A percentile compares a stretch with the other conserved stretches of the same genome.
phyloP scores from a whole-genome alignment of 129 eudicot species.

The Artemisia tridentata region DNA sequence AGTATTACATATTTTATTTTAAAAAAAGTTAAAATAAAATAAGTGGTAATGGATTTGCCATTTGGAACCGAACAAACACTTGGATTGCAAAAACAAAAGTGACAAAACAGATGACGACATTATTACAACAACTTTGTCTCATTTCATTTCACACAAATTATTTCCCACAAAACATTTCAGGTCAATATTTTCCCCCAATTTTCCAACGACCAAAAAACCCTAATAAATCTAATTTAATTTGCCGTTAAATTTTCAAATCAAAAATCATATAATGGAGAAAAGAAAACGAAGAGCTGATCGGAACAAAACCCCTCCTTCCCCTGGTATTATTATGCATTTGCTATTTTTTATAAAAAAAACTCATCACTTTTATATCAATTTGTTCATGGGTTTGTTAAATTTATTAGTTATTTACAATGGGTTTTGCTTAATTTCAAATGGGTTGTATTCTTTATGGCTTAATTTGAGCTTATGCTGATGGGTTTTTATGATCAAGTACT shows the following conservation, averaged over 20 bases:
- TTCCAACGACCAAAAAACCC: slow-evolving; percentile 29
- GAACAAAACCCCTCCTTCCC: slow-evolving; percentile 34
- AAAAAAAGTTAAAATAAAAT: too few relatives aligned
- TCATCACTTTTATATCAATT: slow-evolving; percentile 3
- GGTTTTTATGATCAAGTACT: slow-evolving; percentile 17
- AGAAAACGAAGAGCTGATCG: slow-evolving; percentile 34
- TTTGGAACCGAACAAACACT: slow-evolving; percentile 7
- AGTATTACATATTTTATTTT: too few relatives aligned
- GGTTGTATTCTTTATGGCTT: not conserved
- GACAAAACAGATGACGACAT: slow-evolving; percentile 6
- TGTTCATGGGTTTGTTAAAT: slow-evolving; percentile 19
- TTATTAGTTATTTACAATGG: slow-evolving; percentile 5
- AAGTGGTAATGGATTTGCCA: too few relatives aligned
- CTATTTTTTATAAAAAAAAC: not conserved
- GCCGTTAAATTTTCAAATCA: slow-evolving; percentile 27
- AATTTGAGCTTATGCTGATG: not conserved
- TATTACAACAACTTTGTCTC: not conserved
- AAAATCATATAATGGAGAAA: slow-evolving; percentile 25
- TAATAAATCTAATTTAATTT: slow-evolving; percentile 16
- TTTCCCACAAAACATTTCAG: slow-evolving; percentile 5
- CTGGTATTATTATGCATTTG: slow-evolving; percentile 19
- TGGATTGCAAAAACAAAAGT: slow-evolving; percentile 3
- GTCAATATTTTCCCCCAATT: slow-evolving; percentile 19
- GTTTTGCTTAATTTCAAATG: slow-evolving; percentile 10
- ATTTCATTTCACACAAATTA: slow-evolving; percentile 5